Evolutionary conservation across 768 basidiomycete species (phyloP), one percentile per base, ranked within the genome.

Genomic region (Mycena belliarum): DNA sequence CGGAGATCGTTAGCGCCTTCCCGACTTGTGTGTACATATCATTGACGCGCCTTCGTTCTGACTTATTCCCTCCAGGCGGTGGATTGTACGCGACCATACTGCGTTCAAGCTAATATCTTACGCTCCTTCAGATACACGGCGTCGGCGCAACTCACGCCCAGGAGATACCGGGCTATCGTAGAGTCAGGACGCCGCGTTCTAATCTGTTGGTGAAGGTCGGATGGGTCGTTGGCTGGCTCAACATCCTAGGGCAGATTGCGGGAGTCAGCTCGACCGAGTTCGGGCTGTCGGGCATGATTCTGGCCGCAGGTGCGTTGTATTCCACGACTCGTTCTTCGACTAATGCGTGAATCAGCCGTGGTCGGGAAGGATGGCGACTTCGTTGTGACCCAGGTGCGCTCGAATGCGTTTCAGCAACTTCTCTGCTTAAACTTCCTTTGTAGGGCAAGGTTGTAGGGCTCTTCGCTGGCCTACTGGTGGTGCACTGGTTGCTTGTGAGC

Each of bases 231-330:
- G 89, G 89, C 47, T 91, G 89, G 89, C 78, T 93, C 42, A 93
- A 93, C 68, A 84, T 91, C 40, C 81, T 61, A 83, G 86, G 90
- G 33, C 91, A 93, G 72, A 83, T 92, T 54, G 91, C 92, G 14
- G 93, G 93, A 26, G 77, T 93, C 47, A 88, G 92, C 8, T 93
- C 89, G 2, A 93, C 91, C 0, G 91, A 93, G 70, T 93, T 91
- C 66, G 91, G 91, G 26, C 78, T 91, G 21, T 79, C 87, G 21
- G 82, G 79, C 67, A 91, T 90, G 89, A 88, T 91, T 38, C 82
- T 87, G 76, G 85, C 85, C n/a, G 91, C 91, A 4, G 87, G 57
- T 63, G 8, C 43, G 53, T 47, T 33, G 6, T 38, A 12, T 20
- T 16, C 2, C 12, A 12, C 6, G 0, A 12, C 32, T 46, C 14